Base-by-base conservation (phyloP, 2,329 filamentous ascomycete species). In the Cryoendolithus antarcticus region DNA sequence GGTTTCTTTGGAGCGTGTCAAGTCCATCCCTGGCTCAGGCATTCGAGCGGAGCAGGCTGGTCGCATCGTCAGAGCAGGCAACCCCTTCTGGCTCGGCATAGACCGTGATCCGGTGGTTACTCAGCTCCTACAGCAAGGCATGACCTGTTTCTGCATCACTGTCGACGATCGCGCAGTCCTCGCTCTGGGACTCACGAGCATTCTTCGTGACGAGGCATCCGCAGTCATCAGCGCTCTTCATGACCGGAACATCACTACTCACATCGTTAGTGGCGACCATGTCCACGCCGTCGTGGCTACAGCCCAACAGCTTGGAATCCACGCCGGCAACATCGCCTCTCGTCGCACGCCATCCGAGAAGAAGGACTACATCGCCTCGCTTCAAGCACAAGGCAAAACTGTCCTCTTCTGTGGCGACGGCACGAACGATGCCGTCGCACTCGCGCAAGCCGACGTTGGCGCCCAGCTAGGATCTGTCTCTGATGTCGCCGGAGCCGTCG, bases 331-430 rank as follows among this genome's bases (percentile, higher is more conserved):
- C 21, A 59, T 67, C 2, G 60, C 58, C 10, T 62, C 64, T 6
- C 61, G 67, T 19, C 64, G 67, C 51, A 67, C 64, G 1, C 74
- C 76, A 0, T 58, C 58, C 2, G 64, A 74, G 44, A 80, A 80
- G 49, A 62, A 67, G 15, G 52, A 59, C 2, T 78, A 77, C 51
- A 58, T 78, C 37, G 47, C 52, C 8, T 35, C 47, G 2, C 42
- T 65, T 35, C 35, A 13, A 30, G 12, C 32, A 6, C 11, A 36
- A 9, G 30, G 33, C 24, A 40, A 44, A 10, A 51, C 47, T n/a
- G 71, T 84, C 11, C 58, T 86, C 4, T 88, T 89, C 57, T 71
- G 74, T 37, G 83, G 83, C 28, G 83, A 89, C 49, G 84, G 84
- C 2, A 86, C 80, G 9, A 89, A 89, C 55, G 83, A 89, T 51